Conservation (phyloP, 2,329 filamentous ascomycete species). For the Xylariaceae sp. region DNA sequence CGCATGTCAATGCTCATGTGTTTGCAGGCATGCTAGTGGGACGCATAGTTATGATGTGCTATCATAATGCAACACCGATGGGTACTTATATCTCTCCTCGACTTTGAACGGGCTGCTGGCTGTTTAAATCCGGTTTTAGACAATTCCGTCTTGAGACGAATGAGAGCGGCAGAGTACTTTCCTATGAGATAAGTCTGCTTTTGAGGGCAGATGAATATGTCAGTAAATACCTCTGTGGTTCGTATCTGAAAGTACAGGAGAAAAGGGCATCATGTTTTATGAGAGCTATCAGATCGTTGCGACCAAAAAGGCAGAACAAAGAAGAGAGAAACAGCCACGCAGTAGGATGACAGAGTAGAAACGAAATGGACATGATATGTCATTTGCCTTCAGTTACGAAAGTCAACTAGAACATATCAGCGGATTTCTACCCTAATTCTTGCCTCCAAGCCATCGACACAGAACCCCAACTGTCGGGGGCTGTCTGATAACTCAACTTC, state of each 20-base stretch:
- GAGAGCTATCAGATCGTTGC: not conserved
- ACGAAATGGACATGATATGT: not conserved
- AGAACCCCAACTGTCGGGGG: slow-evolving; percentile 77
- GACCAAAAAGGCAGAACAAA: not conserved
- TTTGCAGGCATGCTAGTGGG: too few species aligned
- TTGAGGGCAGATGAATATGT: too few species aligned
- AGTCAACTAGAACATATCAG: slow-evolving; percentile 15
- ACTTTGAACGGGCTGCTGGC: too few species aligned
- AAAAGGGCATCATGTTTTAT: not conserved
- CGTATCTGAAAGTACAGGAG: not conserved
- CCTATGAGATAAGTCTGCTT: too few species aligned
- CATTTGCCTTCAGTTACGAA: not conserved
- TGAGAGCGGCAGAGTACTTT: too few species aligned
- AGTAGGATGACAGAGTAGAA: not conserved
- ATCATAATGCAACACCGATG: too few species aligned
- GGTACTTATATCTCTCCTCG: too few species aligned
- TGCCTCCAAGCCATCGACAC: slow-evolving; percentile 70
- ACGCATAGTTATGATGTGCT: too few species aligned
- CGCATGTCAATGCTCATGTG: too few species aligned
- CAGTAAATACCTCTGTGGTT: too few species aligned
- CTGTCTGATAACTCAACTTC: slow-evolving; percentile 78
- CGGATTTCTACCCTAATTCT: slow-evolving; percentile 64
- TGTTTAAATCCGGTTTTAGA: too few species aligned
- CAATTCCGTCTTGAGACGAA: too few species aligned
- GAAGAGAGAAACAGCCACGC: not conserved